Base-by-base conservation (phyloP, 306 rosid genomes). In the Glycine tomentella region DNA sequence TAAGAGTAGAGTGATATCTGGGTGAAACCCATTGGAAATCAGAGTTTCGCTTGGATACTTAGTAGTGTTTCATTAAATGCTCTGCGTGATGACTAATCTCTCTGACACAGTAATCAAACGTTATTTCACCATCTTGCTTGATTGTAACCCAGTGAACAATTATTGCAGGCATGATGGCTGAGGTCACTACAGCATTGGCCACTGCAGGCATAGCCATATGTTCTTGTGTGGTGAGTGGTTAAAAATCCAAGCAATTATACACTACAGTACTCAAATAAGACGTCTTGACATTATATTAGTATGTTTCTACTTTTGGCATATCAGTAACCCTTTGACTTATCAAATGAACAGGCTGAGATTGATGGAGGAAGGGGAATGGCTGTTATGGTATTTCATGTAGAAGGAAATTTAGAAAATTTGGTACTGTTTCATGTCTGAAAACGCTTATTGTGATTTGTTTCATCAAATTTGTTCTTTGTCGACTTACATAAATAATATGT, bases 351-450 rank as follows among this genome's bases (percentile, higher is more conserved):
- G 99, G 97, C 99, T 33, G 99, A 96, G 94, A 90, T 96, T 57
- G 98, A 96, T 56, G 85, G 93, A 81, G 97, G 97, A 84, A 90
- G 97, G 86, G 97, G 97, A 86, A 84, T 93, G 87, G 97, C 92
- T 57, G 97, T 93, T 76, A 89, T 93, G 97, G 77, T 96, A 82
- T 93, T 90, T 87, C 97, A 96, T 25, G 71, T 96, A 14, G 98
- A 96, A 69, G 95, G 94, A 83, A 84, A 82, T 51, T n/a, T 84
- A 69, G 97, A 92, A 76, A 88, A 77, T 77, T 84, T 96, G 99
- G 99, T 96, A 92, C 46, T 72, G 66, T 79, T 64, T 80, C 80
- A 62, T 67, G 61, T 33, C 86, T 56, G 40, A 61, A 51, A 11
- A 55, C 51, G 11, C 25, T 64, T 64, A 59, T 67, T 34, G 16